Percentiles rank a stretch among this genome's conserved stretches.
phyloP scores from a whole-genome alignment of 306 rosid species.

The Prunus armeniaca region DNA sequence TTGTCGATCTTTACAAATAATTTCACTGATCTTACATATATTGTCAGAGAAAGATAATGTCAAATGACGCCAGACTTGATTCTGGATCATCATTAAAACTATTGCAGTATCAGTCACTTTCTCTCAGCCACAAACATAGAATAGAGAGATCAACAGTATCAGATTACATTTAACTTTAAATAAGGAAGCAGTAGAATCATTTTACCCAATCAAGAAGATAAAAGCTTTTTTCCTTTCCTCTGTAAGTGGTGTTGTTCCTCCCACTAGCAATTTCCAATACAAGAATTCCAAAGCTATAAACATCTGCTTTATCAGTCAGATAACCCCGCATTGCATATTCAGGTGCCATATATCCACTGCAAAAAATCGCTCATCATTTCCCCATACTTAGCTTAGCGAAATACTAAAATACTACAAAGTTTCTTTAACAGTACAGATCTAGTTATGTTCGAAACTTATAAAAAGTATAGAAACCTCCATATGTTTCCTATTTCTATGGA shows the following conservation, averaged over 20 bases:
- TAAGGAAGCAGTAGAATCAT: neutral
- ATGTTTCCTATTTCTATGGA: neutral
- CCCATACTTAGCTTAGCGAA: neutral
- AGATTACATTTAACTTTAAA: neutral
- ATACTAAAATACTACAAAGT: neutral
- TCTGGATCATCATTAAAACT: neutral
- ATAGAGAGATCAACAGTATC: neutral
- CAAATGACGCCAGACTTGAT: neutral
- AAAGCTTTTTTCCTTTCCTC: neutral
- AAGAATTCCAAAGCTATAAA: conserved; percentile 32
- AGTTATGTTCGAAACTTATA: neutral
- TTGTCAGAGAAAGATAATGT: no score
- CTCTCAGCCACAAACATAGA: neutral
- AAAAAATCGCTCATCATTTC: neutral
- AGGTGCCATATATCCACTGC: conserved; percentile 40
- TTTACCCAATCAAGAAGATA: conserved; percentile 33
- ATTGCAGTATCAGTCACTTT: neutral
- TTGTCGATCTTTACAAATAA: no score
- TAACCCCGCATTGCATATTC: conserved; percentile 32
- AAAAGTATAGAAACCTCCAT: neutral
- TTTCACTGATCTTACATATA: neutral
- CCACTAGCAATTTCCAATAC: conserved; percentile 3
- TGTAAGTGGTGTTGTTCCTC: no score
- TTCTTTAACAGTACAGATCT: neutral
- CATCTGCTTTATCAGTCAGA: conserved; percentile 35